A percentile compares a stretch with the other conserved stretches of the same genome.
Conservation (phyloP, 495 filamentous ascomycete genomes). For the Hypoxylon intermedium region DNA sequence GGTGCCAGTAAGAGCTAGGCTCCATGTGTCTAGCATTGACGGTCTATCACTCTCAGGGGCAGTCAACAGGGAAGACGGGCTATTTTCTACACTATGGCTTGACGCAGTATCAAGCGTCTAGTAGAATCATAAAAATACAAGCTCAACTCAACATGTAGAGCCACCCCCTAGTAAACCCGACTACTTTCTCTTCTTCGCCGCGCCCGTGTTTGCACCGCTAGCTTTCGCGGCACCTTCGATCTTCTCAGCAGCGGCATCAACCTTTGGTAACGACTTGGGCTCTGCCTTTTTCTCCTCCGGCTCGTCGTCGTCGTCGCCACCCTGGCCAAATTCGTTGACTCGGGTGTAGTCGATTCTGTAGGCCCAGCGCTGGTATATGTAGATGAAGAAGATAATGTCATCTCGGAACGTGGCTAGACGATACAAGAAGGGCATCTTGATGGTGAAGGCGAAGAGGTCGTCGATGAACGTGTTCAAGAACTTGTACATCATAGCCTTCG, state of each 20-base stretch:
- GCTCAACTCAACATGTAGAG: not conserved
- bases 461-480: slow-evolving; percentile 80
- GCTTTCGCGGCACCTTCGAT: slow-evolving; percentile 42
- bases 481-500: slow-evolving; percentile 95
- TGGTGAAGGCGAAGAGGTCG: slow-evolving; percentile 91
- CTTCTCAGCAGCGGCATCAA: slow-evolving; percentile 28
- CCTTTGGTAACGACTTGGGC: slow-evolving; percentile 33
- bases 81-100: too few species aligned
- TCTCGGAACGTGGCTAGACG: slow-evolving; percentile 93
- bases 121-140: not conserved
- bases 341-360: slow-evolving; percentile 92
- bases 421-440: slow-evolving; percentile 98
- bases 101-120: not conserved
- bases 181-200: slow-evolving; percentile 59
- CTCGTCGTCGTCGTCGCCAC: slow-evolving; percentile 78
- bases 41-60: too few species aligned
- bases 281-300: slow-evolving; percentile 34
- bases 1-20: slow-evolving; percentile 8
- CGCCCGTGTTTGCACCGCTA: slow-evolving; percentile 52
- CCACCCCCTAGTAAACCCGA: not conserved
- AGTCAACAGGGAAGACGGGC: too few species aligned
- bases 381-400: slow-evolving; percentile 98
- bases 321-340: slow-evolving; percentile 98
- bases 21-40: too few species aligned
- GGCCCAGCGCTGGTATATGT: slow-evolving; percentile 92